Evolutionary conservation across 306 rosid genomes (phyloP), one percentile per base, ranked within the genome.

Genomic region (Quercus mongolica): DNA sequence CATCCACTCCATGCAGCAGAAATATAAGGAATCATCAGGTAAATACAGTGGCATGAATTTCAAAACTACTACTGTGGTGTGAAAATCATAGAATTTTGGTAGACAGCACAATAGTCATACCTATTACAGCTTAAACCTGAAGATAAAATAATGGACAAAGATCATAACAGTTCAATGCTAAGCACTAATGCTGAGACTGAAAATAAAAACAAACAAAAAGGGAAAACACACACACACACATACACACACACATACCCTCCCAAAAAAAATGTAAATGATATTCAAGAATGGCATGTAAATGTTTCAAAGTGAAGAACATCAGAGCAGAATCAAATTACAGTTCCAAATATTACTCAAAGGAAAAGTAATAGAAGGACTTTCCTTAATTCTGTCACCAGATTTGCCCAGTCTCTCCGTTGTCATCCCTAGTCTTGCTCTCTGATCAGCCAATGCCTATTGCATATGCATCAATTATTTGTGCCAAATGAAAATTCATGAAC

Each of bases 1-100:
- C 97, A 79, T 94, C 97, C 69, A 76, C 99, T 23, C 95, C 95
- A 80, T 90, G 92, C 85, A 94, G 92, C 99, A 92, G 86, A 87
- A 86, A 57, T 28, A 56, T 64, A 76, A 61, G 49, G 78, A 74
- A 58, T 41, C 79, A 79, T 83, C 31, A 78, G 11, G 55, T 18
- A 74, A 63, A 56, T 77, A 55, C 25, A 56, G 64, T 78, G 8
- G 28, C 44, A 59, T 12, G 54, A 52, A 52, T 57, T 28, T 63
- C 76, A 70, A 18, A 10, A 21, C 62, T 55, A 54, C 38, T 59
- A 21, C 71, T 18, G 12, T 19, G 1, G 52, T 76, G 65, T 68
- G 74, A 56, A 51, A 8, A 79, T 12, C 23, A 15, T 61, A 14
- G 44, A 44, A 31, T 23, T 30, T 52, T 26, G 3, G 56, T 15